Conservation (phyloP, 306 rosid species). For the Vachellia collinsii region DNA sequence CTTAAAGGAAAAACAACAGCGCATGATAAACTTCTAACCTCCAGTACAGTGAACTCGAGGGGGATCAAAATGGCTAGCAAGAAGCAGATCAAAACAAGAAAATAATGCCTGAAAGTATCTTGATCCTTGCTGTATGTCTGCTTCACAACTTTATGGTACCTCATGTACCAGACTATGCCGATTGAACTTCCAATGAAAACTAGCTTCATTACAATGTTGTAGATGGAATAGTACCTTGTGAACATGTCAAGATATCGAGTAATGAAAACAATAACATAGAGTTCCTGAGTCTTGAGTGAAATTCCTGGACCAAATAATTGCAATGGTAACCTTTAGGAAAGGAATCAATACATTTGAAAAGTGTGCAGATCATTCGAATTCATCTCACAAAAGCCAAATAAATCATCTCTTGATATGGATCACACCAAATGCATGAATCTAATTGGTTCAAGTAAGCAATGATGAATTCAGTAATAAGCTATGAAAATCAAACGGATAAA, state of each 20-base stretch:
- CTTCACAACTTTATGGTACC: constrained; percentile 50
- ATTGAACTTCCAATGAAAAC: constrained; percentile 30
- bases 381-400: not conserved
- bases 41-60: not conserved
- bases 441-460: not conserved
- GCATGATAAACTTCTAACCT: constrained; percentile 6
- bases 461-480: not conserved
- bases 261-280: constrained; percentile 40
- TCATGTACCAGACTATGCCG: constrained; percentile 50
- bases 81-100: constrained; percentile 13
- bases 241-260: constrained; percentile 45
- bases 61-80: constrained; percentile 4
- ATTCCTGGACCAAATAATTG: constrained; percentile 36
- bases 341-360: not conserved
- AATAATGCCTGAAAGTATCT: constrained; percentile 32
- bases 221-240: constrained; percentile 34
- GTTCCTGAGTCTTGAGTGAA: constrained; percentile 54
- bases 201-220: constrained; percentile 29
- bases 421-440: not conserved
- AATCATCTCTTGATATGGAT: not conserved
- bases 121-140: constrained; percentile 45
- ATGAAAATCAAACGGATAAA: not conserved
- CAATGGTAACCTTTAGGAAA: not conserved
- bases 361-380: not conserved
- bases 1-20: not conserved